A percentile compares a stretch with the other conserved stretches of the same genome.
phyloP scores from a whole-genome alignment of 2,329 filamentous ascomycete species.

The Cytospora leucostoma region DNA sequence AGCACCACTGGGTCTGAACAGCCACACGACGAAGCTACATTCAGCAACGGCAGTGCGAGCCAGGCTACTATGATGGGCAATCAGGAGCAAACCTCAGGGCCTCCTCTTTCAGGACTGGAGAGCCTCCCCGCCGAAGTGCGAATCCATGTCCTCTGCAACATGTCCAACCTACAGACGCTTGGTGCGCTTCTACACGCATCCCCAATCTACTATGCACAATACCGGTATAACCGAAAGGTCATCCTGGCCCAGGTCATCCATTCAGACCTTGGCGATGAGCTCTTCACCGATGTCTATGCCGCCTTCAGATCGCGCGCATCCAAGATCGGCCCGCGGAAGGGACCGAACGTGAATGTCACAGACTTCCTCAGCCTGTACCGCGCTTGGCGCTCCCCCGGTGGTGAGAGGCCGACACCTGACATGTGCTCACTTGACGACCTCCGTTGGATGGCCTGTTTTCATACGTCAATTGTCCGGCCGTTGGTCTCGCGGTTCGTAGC shows the following conservation, averaged over 20 bases:
- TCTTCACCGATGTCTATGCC: background rate
- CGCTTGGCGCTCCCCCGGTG: background rate
- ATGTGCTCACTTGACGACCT: slow-evolving; percentile 4
- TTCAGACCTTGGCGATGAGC: background rate
- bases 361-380: slow-evolving; percentile 7
- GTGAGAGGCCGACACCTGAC: background rate
- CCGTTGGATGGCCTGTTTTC: slow-evolving; percentile 1
- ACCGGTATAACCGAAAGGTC: background rate
- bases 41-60: no score
- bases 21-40: no score
- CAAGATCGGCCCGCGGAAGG: background rate
- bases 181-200: slow-evolving; percentile 1
- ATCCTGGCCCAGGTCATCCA: background rate
- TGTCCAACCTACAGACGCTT: slow-evolving; percentile 5
- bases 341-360: background rate
- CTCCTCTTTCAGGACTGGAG: background rate
- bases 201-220: slow-evolving; percentile 7
- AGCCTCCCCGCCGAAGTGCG: background rate
- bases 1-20: no score
- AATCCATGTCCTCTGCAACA: background rate
- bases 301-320: background rate
- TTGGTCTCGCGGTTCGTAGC: background rate
- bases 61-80: background rate
- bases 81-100: no score
- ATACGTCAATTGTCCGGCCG: background rate